These are phyloP conservation scores for Insectozyma bohioensis DNA, from an alignment of 1,139 yeast genomes.

Conservation along the genomic window DNA sequence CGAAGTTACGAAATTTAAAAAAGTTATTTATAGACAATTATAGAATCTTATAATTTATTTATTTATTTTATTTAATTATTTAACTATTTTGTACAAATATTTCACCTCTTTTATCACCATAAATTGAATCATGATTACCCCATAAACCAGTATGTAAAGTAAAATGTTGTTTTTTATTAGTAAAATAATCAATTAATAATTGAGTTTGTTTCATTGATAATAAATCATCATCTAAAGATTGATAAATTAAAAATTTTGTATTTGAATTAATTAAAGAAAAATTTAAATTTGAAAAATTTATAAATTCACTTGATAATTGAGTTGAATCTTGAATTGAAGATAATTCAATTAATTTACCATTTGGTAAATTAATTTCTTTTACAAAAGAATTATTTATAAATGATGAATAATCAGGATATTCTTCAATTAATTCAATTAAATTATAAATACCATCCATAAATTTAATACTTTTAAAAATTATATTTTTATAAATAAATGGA, in stretches of 20 bases:
- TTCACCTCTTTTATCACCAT: slow-evolving; percentile 11
- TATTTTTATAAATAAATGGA: slow-evolving; percentile 3
- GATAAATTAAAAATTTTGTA: slow-evolving; percentile 19
- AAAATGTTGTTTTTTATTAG: slow-evolving; percentile 9
- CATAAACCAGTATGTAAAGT: slow-evolving; percentile 20
- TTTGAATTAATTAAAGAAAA: slow-evolving; percentile 7
- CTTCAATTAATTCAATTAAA: slow-evolving; percentile 27
- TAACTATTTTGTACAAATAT: no score
- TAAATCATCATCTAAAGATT: slow-evolving; percentile 37
- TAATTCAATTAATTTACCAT: neutral
- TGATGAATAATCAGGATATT: slow-evolving; percentile 32
- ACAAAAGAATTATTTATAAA: slow-evolving; percentile 36
- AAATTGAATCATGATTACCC: slow-evolving; percentile 38
- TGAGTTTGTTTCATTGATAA: slow-evolving; percentile 27
- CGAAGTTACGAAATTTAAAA: no score
- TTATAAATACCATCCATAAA: slow-evolving; percentile 45
- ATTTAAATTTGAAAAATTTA: neutral
- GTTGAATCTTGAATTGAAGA: slow-evolving; percentile 23
- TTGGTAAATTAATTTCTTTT: slow-evolving; percentile 6
- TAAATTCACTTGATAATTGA: slow-evolving; percentile 19
- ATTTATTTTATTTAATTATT: no score
- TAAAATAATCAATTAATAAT: slow-evolving; percentile 19
- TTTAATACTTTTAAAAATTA: slow-evolving; percentile 7
- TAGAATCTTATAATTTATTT: no score
- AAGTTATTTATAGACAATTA: no score